Conservation (phyloP, 1,139 yeast species). For the Yamadazyma dushanensis region DNA sequence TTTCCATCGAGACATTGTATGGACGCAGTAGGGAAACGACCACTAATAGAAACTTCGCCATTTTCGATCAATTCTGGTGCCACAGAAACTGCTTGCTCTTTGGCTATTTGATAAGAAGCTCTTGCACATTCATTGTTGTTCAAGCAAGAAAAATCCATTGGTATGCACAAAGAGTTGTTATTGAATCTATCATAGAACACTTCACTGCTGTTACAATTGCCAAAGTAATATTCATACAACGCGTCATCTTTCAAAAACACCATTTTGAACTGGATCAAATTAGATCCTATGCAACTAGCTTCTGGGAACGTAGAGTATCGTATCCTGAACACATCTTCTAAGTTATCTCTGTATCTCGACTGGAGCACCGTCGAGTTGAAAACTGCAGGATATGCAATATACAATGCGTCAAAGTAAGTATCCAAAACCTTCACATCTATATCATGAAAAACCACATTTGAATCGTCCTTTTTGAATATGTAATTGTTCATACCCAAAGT, state of each 20-base stretch:
- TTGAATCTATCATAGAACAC: conserved; percentile 11
- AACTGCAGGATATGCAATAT: conserved; percentile 15
- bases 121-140: conserved; percentile 6
- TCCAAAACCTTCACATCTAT: conserved; percentile 15
- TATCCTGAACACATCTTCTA: conserved; percentile 11
- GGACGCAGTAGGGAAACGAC: conserved; percentile 11
- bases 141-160: conserved; percentile 11
- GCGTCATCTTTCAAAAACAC: conserved; percentile 9
- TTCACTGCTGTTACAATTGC: conserved; percentile 15
- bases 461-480: conserved; percentile 7
- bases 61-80: neutral
- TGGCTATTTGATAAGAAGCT: conserved; percentile 10
- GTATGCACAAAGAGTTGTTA: conserved; percentile 11
- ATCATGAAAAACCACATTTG: conserved; percentile 12
- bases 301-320: conserved; percentile 12
- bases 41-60: conserved; percentile 8
- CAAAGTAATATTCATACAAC: conserved; percentile 16
- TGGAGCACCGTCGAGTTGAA: conserved; percentile 5
- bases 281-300: conserved; percentile 13
- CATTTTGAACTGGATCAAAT: conserved; percentile 16
- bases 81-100: conserved; percentile 4
- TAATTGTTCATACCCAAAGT: conserved; percentile 16
- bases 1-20: conserved; percentile 11
- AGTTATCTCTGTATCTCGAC: conserved; percentile 12
- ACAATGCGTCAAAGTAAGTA: conserved; percentile 11